Evolutionary conservation across 768 basidiomycete genomes (phyloP).

Genomic region (Macrocybe gigantea): DNA sequence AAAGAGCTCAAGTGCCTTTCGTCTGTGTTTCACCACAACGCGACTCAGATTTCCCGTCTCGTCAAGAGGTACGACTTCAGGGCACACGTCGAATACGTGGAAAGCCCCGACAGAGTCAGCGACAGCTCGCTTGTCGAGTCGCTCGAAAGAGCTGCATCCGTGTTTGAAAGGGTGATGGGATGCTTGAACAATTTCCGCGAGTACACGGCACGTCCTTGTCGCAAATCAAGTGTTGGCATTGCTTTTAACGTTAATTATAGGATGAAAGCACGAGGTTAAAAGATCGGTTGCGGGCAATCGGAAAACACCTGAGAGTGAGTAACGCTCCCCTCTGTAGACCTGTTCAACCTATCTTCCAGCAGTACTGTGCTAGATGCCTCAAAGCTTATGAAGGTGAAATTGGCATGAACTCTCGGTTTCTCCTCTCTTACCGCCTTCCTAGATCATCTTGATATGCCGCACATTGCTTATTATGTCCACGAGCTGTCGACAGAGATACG

Average conservation of each 20-base stretch:
- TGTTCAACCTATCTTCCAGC: background rate
- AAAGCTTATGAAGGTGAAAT: constrained; percentile 4
- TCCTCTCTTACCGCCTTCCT: background rate
- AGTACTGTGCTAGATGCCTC: constrained; percentile 12
- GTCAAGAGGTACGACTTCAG: background rate
- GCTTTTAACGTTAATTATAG: background rate
- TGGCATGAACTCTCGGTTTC: background rate
- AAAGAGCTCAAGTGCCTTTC: constrained; percentile 8
- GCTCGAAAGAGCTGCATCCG: constrained; percentile 5
- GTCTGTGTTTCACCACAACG: constrained; percentile 9
- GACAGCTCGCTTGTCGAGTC: constrained; percentile 4
- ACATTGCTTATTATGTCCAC: constrained; percentile 11
- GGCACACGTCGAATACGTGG: background rate
- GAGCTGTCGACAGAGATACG: constrained; percentile 10
- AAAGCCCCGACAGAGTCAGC: background rate
- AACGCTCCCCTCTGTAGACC: background rate
- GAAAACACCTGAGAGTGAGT: constrained; percentile 8
- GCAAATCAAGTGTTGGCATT: background rate
- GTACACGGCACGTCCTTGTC: constrained; percentile 10
- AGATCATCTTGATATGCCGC: constrained; percentile 1
- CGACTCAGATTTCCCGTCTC: background rate
- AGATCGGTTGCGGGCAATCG: constrained; percentile 6
- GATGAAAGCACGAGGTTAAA: constrained; percentile 11
- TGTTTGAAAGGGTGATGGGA: constrained; percentile 8
- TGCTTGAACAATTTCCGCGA: constrained; percentile 13